phyloP scores from a whole-genome alignment of 2,329 filamentous ascomycete genomes.

The Fusarium succisae region DNA sequence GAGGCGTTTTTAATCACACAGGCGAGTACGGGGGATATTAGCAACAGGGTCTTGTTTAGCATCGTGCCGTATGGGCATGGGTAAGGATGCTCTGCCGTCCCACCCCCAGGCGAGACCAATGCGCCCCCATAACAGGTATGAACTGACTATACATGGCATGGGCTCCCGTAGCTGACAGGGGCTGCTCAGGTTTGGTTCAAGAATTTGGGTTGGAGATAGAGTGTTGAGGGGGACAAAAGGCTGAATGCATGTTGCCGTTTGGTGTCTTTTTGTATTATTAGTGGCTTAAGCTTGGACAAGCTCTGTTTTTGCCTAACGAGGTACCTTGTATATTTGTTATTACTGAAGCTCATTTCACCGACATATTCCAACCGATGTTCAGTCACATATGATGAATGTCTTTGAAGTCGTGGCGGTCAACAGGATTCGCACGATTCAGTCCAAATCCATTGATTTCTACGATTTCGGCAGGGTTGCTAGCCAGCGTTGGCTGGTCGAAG shows the following conservation, averaged over 20 bases:
- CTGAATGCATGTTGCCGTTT: constrained; percentile 5
- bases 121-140: constrained; percentile 12
- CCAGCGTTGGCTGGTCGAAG: neutral
- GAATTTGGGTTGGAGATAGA: neutral
- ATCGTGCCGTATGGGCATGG: constrained; percentile 17
- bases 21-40: constrained; percentile 35
- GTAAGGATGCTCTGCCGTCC: constrained; percentile 24
- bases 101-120: constrained; percentile 14
- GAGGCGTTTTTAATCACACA: constrained; percentile 32
- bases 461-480: neutral
- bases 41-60: constrained; percentile 23
- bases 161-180: neutral
- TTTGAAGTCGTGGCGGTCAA: neutral
- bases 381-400: neutral
- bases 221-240: neutral
- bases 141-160: neutral
- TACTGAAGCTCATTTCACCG: neutral
- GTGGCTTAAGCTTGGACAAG: constrained; percentile 20
- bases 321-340: neutral
- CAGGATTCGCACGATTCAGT: neutral
- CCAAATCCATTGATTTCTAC: neutral
- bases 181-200: neutral
- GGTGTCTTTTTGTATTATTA: constrained; percentile 2
- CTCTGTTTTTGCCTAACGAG: constrained; percentile 2
- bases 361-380: neutral